Evolutionary conservation across 768 basidiomycete species (phyloP).

Genomic region (Fomitopsis pulvina): DNA sequence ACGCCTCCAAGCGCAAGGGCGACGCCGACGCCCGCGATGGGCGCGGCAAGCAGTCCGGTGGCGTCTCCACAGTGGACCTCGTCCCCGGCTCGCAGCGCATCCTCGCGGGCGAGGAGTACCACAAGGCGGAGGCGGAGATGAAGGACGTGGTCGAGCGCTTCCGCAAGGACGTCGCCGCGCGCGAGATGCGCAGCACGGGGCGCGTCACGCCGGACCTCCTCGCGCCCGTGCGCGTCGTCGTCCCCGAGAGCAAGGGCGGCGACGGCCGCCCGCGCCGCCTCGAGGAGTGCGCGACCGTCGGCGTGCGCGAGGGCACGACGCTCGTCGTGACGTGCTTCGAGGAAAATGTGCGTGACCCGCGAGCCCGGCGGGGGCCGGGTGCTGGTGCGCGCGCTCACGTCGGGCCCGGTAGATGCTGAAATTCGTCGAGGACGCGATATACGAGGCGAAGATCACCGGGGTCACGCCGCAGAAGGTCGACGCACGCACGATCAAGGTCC

Average conservation of each 20-base stretch:
- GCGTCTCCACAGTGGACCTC: constrained; percentile 46
- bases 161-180: constrained; percentile 66
- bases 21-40: not conserved
- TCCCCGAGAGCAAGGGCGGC: constrained; percentile 30
- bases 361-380: not conserved
- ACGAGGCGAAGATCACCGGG: constrained; percentile 67
- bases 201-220: constrained; percentile 71
- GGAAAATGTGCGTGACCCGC: constrained; percentile 49
- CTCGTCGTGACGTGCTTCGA: constrained; percentile 75
- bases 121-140: constrained; percentile 62
- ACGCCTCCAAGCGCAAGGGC: constrained; percentile 1
- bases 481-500: constrained; percentile 65
- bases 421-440: constrained; percentile 66
- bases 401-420: constrained; percentile 60
- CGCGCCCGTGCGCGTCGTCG: constrained; percentile 55
- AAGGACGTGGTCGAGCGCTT: constrained; percentile 59
- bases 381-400: not conserved
- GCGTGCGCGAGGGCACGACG: constrained; percentile 70
- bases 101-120: constrained; percentile 51
- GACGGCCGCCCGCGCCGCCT: constrained; percentile 26
- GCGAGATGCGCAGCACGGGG: constrained; percentile 68
- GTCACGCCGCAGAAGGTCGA: constrained; percentile 70
- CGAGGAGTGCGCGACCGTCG: constrained; percentile 74
- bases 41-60: constrained; percentile 3
- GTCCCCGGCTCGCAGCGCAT: constrained; percentile 66